A percentile compares a stretch with the other conserved stretches of the same genome.
phyloP scores from a whole-genome alignment of 2,329 filamentous ascomycete species.

The Aspergillus quadrilineatus region DNA sequence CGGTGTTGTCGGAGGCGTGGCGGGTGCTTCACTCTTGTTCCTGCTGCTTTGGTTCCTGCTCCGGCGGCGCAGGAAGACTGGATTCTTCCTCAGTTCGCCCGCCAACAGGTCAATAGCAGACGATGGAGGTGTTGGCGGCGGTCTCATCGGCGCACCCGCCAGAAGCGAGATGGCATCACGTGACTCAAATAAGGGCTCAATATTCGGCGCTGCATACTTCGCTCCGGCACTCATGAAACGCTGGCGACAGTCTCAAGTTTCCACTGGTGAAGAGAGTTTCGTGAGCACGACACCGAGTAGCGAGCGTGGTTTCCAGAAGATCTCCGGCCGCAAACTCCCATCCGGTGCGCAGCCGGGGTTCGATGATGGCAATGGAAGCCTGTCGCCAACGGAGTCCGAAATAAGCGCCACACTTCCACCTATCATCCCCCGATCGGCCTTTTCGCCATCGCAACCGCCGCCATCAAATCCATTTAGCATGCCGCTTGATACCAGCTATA shows the following conservation, averaged over 20 bases:
- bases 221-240: constrained; percentile 42
- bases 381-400: constrained; percentile 27
- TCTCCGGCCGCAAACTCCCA: constrained; percentile 49
- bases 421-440: constrained; percentile 22
- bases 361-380: constrained; percentile 39
- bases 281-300: constrained; percentile 33
- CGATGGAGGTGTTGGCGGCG: neutral
- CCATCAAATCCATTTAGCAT: constrained; percentile 31
- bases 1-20: constrained; percentile 62
- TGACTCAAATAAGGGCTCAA: constrained; percentile 39
- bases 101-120: neutral
- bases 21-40: constrained; percentile 44
- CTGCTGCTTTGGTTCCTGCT: constrained; percentile 15
- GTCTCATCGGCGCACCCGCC: neutral
- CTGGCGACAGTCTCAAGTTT: constrained; percentile 40
- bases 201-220: constrained; percentile 41
- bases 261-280: constrained; percentile 36
- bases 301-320: constrained; percentile 51
- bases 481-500: constrained; percentile 33
- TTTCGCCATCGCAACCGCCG: constrained; percentile 29
- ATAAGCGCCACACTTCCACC: constrained; percentile 27
- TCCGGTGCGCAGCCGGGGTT: constrained; percentile 48
- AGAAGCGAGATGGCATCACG: constrained; percentile 36
- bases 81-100: constrained; percentile 5
- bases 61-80: constrained; percentile 51